phyloP scores from a whole-genome alignment of 2,329 filamentous ascomycete species.

The Curvularia hawaiiensis region DNA sequence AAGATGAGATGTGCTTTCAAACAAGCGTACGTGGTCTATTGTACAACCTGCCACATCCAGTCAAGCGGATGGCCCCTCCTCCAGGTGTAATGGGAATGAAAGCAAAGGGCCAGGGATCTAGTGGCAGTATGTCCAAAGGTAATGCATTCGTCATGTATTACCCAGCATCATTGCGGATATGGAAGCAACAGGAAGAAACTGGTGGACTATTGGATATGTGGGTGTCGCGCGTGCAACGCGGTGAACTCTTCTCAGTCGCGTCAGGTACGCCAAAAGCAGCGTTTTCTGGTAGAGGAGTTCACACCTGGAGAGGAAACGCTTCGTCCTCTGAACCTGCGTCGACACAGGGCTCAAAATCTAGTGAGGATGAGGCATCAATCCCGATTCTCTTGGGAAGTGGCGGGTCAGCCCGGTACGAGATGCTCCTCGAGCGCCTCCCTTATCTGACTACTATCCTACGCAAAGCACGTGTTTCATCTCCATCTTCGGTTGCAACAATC shows the following conservation, averaged over 20 bases:
- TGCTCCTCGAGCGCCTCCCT: conserved; percentile 84
- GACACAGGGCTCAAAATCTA: conserved; percentile 7
- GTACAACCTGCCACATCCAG: conserved; percentile 83
- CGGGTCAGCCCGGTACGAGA: conserved; percentile 68
- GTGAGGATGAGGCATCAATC: conserved; percentile 22
- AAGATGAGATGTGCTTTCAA: conserved; percentile 94
- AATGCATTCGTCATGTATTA: conserved; percentile 92
- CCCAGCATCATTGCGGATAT: conserved; percentile 81
- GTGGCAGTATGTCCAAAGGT: conserved; percentile 37
- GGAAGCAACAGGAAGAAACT: conserved; percentile 82
- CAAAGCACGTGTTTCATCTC: conserved; percentile 36
- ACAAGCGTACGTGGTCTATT: conserved; percentile 85
- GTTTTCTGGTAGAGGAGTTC: conserved; percentile 44
- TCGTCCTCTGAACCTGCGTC: conserved; percentile 20
- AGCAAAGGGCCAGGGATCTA: conserved; percentile 32
- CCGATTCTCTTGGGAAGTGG: conserved; percentile 62
- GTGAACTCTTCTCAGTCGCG: conserved; percentile 34
- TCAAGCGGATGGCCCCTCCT: conserved; percentile 64
- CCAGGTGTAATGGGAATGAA: conserved; percentile 45
- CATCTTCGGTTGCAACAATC: conserved; percentile 42
- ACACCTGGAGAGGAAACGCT: conserved; percentile 43
- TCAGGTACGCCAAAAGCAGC: conserved; percentile 34
- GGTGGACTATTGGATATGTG: conserved; percentile 74
- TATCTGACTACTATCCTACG: conserved; percentile 74
- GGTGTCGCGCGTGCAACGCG: conserved; percentile 61